Percentiles rank a stretch among this genome's conserved stretches.
Conservation (phyloP, 306 rosid species). For the Quercus variabilis region DNA sequence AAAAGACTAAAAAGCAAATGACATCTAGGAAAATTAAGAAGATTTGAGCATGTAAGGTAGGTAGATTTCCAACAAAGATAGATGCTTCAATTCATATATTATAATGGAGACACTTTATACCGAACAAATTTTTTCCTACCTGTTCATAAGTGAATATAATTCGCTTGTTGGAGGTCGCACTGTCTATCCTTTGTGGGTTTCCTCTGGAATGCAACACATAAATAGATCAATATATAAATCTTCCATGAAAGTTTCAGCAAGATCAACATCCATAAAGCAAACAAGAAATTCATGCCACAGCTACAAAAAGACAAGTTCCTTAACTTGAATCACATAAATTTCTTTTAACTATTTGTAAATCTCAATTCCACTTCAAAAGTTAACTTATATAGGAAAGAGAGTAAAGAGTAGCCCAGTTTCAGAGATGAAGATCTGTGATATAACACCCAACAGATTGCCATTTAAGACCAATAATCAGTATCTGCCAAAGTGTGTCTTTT, state of each 20-base stretch:
- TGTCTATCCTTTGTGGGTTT: conserved; percentile 96
- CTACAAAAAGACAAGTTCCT: neutral
- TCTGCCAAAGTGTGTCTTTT: neutral
- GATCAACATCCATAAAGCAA: conserved; percentile 8
- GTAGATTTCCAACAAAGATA: neutral
- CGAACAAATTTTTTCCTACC: conserved; percentile 34
- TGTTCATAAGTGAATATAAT: conserved; percentile 85
- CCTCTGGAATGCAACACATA: conserved; percentile 56
- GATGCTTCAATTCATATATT: neutral
- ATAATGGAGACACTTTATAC: neutral
- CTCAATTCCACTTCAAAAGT: neutral
- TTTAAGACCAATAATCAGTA: neutral
- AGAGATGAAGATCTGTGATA: neutral
- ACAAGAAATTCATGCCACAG: neutral
- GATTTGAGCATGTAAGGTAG: neutral
- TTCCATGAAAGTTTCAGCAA: neutral
- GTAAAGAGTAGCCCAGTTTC: too few relatives aligned
- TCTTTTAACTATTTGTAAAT: neutral
- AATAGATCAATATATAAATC: conserved; percentile 10
- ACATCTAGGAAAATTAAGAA: neutral
- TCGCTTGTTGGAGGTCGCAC: conserved; percentile 85
- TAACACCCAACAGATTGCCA: conserved; percentile 9
- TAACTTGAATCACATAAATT: neutral
- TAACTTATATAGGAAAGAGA: too few relatives aligned
- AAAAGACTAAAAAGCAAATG: neutral